These are phyloP conservation scores for Candolleomyces efflorescens DNA, from an alignment of 768 basidiomycete genomes.

Conservation along the genomic window DNA sequence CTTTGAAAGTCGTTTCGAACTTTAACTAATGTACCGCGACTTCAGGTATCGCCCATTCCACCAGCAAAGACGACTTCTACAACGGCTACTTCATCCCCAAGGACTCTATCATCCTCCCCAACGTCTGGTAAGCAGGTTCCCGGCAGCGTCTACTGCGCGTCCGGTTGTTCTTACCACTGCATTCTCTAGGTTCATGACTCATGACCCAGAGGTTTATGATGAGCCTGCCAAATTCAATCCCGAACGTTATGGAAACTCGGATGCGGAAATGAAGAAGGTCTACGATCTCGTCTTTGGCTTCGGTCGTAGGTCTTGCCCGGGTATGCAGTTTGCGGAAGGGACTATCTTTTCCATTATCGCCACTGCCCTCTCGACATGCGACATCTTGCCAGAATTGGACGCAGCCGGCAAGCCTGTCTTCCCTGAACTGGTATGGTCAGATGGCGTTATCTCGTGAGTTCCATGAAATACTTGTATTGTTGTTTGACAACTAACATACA, in stretches of 20 bases:
- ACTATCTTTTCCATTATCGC: constrained; percentile 14
- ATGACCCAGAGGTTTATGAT: constrained; percentile 3
- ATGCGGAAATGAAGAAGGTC: constrained; percentile 30
- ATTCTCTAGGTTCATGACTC: constrained; percentile 1
- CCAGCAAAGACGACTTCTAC: constrained; percentile 27
- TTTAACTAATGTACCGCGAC: not conserved
- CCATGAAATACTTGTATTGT: not conserved
- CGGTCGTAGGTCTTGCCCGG: constrained; percentile 33
- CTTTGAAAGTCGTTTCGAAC: not conserved
- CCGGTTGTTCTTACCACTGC: not conserved
- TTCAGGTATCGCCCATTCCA: constrained; percentile 24
- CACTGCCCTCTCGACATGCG: constrained; percentile 14
- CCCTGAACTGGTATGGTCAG: constrained; percentile 7
- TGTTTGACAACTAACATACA: not conserved
- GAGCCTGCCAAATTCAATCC: not conserved
- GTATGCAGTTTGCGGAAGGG: constrained; percentile 16
- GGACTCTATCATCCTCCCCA: constrained; percentile 26
- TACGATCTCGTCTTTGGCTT: constrained; percentile 31
- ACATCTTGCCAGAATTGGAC: constrained; percentile 12
- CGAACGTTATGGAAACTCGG: constrained; percentile 18
- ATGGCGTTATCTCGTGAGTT: constrained; percentile 2
- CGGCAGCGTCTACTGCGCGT: too few species aligned
- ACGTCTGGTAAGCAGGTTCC: constrained; percentile 24
- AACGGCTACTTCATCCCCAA: constrained; percentile 27
- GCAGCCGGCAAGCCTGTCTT: constrained; percentile 9